Percentiles rank a stretch among this genome's conserved stretches.
These are phyloP conservation scores for Bryoglossum gracile DNA, from an alignment of 495 filamentous ascomycete genomes.

Conservation along the genomic window DNA sequence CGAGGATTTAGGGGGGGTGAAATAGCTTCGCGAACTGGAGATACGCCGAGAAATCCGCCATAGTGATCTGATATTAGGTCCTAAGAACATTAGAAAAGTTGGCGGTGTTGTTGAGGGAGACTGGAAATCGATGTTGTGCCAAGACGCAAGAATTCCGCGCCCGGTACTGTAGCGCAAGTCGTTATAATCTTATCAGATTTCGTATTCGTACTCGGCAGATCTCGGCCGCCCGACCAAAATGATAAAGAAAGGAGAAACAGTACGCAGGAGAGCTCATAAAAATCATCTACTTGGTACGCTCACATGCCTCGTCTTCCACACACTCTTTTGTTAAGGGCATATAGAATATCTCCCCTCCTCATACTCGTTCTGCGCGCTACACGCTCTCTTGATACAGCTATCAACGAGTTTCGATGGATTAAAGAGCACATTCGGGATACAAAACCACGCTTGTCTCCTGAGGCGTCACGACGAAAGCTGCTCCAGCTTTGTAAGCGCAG, in stretches of 20 bases:
- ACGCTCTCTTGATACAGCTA: slow-evolving; percentile 52
- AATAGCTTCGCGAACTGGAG: not conserved
- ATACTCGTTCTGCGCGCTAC: slow-evolving; percentile 62
- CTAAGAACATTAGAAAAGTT: slow-evolving; percentile 17
- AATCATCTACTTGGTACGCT: no score
- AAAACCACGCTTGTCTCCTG: not conserved
- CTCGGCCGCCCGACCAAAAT: no score
- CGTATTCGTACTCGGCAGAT: no score
- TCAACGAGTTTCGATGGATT: slow-evolving; percentile 84
- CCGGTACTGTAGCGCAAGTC: not conserved
- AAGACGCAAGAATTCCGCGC: no score
- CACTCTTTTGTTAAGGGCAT: slow-evolving; percentile 49
- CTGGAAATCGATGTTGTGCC: no score
- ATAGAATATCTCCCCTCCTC: slow-evolving; percentile 48
- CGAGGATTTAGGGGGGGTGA: not conserved
- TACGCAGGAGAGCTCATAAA: no score
- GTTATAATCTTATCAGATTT: slow-evolving; percentile 8
- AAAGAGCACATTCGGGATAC: slow-evolving; percentile 46
- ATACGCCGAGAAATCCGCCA: not conserved
- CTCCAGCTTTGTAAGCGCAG: slow-evolving; percentile 49
- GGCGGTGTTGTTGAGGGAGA: not conserved
- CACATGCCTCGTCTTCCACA: slow-evolving; percentile 72
- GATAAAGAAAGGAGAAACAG: no score
- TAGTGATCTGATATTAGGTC: slow-evolving; percentile 11
- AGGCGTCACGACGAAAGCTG: slow-evolving; percentile 23